Conservation (phyloP, 2,329 filamentous ascomycete genomes). For the Colletotrichum chrysophilum region DNA sequence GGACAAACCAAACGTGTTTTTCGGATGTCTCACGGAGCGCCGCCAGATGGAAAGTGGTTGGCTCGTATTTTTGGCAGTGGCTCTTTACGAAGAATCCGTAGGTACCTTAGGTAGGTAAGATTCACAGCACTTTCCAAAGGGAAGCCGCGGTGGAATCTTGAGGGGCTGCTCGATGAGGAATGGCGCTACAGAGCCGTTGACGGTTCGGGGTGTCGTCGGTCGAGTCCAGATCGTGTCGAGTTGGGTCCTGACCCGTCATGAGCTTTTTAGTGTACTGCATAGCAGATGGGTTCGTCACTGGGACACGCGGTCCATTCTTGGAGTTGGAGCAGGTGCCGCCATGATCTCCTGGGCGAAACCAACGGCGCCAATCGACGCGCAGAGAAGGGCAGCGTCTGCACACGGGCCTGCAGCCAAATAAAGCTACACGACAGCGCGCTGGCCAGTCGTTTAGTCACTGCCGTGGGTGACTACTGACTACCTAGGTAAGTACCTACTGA, state of each 20-base stretch:
- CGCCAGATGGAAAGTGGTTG: neutral
- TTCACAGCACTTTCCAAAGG: neutral
- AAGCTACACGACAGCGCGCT: neutral
- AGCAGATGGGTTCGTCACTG: neutral
- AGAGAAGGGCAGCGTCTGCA: neutral
- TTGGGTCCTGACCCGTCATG: neutral
- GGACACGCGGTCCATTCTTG: neutral
- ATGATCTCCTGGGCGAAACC: conserved; percentile 16
- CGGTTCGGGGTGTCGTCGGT: neutral
- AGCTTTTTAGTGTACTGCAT: neutral
- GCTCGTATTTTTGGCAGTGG: neutral
- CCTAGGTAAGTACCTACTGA: no score
- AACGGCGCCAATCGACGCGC: conserved; percentile 9
- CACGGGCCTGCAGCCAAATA: conserved; percentile 2
- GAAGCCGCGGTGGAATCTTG: neutral
- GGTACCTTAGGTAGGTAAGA: neutral
- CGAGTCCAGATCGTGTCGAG: neutral
- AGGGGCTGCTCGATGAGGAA: neutral
- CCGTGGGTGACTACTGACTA: neutral
- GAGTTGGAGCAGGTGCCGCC: neutral
- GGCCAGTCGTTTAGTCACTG: neutral
- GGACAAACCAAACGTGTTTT: neutral
- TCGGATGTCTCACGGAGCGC: neutral
- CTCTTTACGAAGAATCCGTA: neutral
- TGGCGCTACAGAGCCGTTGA: neutral